phyloP scores from a whole-genome alignment of 2,329 filamentous ascomycete genomes.

The Sporothrix pseudoabietina region DNA sequence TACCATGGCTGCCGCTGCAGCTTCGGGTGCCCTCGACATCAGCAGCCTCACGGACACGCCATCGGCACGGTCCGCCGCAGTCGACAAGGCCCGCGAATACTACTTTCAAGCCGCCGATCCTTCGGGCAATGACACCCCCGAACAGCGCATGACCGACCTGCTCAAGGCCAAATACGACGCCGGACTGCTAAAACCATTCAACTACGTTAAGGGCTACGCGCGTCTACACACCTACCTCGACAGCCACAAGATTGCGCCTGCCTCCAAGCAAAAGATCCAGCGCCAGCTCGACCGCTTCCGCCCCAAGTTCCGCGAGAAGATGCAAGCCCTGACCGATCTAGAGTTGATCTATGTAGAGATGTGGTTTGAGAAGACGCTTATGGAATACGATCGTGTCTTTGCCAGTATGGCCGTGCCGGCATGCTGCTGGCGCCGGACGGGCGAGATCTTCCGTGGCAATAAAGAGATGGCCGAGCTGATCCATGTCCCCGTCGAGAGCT shows the following conservation, averaged over 20 bases:
- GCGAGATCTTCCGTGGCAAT: slow-evolving; percentile 95
- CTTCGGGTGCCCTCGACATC: slow-evolving; percentile 21
- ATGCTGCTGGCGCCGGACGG: slow-evolving; percentile 94
- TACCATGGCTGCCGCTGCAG: background rate
- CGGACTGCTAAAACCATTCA: slow-evolving; percentile 92
- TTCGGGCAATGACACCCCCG: slow-evolving; percentile 78
- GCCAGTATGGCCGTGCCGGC: slow-evolving; percentile 98
- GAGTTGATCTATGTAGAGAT: slow-evolving; percentile 95
- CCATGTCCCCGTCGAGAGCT: slow-evolving; percentile 82
- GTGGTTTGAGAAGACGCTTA: slow-evolving; percentile 96
- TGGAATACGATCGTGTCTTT: slow-evolving; percentile 98
- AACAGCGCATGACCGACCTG: slow-evolving; percentile 93
- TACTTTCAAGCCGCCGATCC: slow-evolving; percentile 97
- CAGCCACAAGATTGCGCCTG: slow-evolving; percentile 71
- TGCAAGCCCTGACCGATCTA: slow-evolving; percentile 88
- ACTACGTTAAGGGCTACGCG: slow-evolving; percentile 96
- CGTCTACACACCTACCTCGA: slow-evolving; percentile 90
- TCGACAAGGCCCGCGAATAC: slow-evolving; percentile 80
- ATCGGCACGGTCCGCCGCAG: slow-evolving; percentile 43
- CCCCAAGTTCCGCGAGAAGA: slow-evolving; percentile 93
- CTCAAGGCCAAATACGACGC: slow-evolving; percentile 96
- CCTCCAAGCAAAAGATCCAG: slow-evolving; percentile 86
- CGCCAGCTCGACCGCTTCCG: slow-evolving; percentile 90
- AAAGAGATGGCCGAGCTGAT: slow-evolving; percentile 99
- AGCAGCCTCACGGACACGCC: background rate